Conservation (phyloP, 306 rosid species). For the Cicer arietinum region DNA sequence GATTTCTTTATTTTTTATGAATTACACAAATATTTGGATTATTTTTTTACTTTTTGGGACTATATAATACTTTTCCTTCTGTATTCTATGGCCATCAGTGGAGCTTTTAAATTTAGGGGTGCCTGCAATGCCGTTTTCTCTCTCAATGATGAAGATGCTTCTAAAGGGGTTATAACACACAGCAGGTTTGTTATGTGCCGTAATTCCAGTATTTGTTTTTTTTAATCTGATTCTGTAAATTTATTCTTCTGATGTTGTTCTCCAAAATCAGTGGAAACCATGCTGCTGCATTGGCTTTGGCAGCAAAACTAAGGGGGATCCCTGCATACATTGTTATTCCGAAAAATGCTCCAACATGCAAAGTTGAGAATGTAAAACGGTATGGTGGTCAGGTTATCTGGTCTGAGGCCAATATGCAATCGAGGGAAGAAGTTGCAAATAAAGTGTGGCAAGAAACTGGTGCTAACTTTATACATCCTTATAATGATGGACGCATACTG, state of each 20-base stretch:
- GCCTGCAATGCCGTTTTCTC: constrained; percentile 93
- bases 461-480: constrained; percentile 80
- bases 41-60: background rate
- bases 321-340: constrained; percentile 88
- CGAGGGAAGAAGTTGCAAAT: constrained; percentile 70
- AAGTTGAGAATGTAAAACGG: constrained; percentile 81
- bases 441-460: constrained; percentile 80
- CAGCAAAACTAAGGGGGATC: constrained; percentile 86
- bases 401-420: constrained; percentile 70
- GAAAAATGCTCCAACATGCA: constrained; percentile 79
- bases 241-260: constrained; percentile 43
- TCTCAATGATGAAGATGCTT: constrained; percentile 70
- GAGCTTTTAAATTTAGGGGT: constrained; percentile 94
- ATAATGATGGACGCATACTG: constrained; percentile 77
- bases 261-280: constrained; percentile 84
- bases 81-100: constrained; percentile 53
- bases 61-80: constrained; percentile 16
- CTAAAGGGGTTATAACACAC: constrained; percentile 90
- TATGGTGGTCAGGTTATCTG: constrained; percentile 83
- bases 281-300: constrained; percentile 95
- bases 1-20: constrained; percentile 37
- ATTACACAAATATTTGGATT: constrained; percentile 1
- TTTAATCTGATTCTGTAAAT: constrained; percentile 15
- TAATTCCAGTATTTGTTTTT: constrained; percentile 32
- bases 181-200: constrained; percentile 70